Percentiles rank a stretch among this genome's conserved stretches.
Evolutionary conservation across 202 grass and related monocot genomes (phyloP).

Genomic region (Digitaria exilis): DNA sequence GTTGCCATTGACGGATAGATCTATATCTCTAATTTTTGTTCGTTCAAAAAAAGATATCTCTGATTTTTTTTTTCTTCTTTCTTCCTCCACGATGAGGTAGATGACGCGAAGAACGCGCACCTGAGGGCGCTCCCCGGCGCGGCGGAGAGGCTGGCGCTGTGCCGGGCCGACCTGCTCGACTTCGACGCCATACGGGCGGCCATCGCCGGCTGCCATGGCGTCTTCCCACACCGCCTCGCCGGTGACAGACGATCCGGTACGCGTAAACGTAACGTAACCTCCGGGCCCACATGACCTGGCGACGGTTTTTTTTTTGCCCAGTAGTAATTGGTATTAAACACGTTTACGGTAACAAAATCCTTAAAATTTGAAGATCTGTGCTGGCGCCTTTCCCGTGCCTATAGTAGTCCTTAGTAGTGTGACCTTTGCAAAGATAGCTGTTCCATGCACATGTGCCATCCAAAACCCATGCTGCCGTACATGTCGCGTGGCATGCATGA

Average conservation of each 20-base stretch:
- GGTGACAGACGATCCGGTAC: slow-evolving; percentile 76
- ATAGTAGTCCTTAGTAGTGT: no score
- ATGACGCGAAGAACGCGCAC: slow-evolving; percentile 83
- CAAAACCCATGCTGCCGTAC: not conserved
- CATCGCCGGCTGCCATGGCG: slow-evolving; percentile 71
- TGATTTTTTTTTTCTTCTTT: not conserved
- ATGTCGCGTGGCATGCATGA: not conserved
- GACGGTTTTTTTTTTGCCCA: no score
- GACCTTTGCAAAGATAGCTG: no score
- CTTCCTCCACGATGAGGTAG: not conserved
- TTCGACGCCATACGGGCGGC: slow-evolving; percentile 51
- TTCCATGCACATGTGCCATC: not conserved
- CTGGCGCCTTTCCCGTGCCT: no score
- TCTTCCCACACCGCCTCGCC: slow-evolving; percentile 89
- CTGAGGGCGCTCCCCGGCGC: slow-evolving; percentile 69
- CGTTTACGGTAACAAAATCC: not conserved
- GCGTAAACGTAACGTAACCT: no score
- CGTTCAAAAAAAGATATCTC: no score
- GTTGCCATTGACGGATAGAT: not conserved
- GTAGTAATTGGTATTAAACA: not conserved
- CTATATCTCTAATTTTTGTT: not conserved
- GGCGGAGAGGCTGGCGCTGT: slow-evolving; percentile 67
- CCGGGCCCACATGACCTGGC: no score
- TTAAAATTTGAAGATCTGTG: not conserved
- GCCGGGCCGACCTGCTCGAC: slow-evolving; percentile 85